Conservation (phyloP, 2,329 filamentous ascomycete genomes). For the Aspergillus sp. region DNA sequence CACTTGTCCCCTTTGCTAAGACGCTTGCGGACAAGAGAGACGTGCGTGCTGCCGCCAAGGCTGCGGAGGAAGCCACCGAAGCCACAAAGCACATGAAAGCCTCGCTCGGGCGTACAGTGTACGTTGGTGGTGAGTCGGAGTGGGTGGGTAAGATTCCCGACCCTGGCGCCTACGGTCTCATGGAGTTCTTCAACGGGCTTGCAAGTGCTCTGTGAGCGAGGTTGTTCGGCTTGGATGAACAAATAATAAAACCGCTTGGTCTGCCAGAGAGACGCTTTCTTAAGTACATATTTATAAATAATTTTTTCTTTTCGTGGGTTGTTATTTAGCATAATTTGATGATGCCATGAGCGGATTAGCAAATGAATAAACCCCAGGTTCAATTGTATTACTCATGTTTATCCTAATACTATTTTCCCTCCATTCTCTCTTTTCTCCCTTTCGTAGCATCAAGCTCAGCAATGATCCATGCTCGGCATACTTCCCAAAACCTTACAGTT, state of each 20-base stretch:
- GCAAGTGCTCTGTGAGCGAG: slow-evolving; percentile 51
- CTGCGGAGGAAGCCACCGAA: slow-evolving; percentile 73
- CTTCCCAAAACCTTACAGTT: no score
- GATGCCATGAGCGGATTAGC: not conserved
- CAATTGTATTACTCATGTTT: no score
- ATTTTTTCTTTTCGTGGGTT: not conserved
- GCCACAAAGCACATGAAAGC: slow-evolving; percentile 90
- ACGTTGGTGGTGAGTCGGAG: slow-evolving; percentile 67
- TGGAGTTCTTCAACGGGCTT: slow-evolving; percentile 78
- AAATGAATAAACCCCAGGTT: not conserved
- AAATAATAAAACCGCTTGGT: slow-evolving; percentile 13
- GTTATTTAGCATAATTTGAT: not conserved
- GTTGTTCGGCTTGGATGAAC: not conserved
- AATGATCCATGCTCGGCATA: no score
- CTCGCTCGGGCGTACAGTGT: slow-evolving; percentile 79
- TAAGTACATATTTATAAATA: not conserved
- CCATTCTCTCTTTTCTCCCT: no score
- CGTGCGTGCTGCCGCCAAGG: slow-evolving; percentile 70
- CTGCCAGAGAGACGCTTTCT: not conserved
- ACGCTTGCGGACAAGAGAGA: slow-evolving; percentile 65
- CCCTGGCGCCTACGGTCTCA: slow-evolving; percentile 75
- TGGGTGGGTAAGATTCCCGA: slow-evolving; percentile 73
- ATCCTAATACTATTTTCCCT: no score
- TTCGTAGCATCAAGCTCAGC: no score
- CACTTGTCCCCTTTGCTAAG: slow-evolving; percentile 82